A percentile compares a stretch with the other conserved stretches of the same genome.
These are phyloP conservation scores for Wickerhamomyces alni DNA, from an alignment of 805 yeast species.

Conservation along the genomic window DNA sequence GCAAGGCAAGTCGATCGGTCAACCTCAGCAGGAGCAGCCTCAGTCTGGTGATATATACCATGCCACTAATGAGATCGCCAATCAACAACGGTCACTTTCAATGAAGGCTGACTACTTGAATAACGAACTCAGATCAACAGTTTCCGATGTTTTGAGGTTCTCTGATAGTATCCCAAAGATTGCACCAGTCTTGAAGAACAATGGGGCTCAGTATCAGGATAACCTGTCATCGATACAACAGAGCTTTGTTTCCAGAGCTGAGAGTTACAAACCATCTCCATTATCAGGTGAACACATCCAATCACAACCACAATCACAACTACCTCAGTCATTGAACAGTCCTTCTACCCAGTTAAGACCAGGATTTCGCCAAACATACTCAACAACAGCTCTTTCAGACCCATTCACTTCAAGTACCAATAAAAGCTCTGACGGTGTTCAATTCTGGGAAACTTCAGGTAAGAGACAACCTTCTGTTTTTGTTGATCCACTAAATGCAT, in stretches of 20 bases:
- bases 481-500: constrained; percentile 21
- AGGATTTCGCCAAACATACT: not conserved
- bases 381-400: constrained; percentile 2
- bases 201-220: constrained; percentile 9
- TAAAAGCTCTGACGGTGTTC: constrained; percentile 16
- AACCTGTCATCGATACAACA: constrained; percentile 11
- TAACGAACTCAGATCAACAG: constrained; percentile 15
- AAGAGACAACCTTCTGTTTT: constrained; percentile 22
- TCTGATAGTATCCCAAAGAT: constrained; percentile 21
- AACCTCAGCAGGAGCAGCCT: not conserved
- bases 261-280: constrained; percentile 6
- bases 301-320: constrained; percentile 3
- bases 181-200: constrained; percentile 15
- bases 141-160: constrained; percentile 18
- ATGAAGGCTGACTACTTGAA: constrained; percentile 14
- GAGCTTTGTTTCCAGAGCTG: constrained; percentile 17
- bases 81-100: constrained; percentile 13
- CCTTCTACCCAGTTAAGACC: not conserved
- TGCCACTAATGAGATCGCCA: constrained; percentile 9
- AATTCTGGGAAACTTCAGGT: constrained; percentile 20
- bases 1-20: not conserved
- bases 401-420: constrained; percentile 8
- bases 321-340: not conserved
- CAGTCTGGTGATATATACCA: constrained; percentile 5
- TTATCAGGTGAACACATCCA: constrained; percentile 1